Percentiles rank a stretch among this genome's conserved stretches.
phyloP scores from a whole-genome alignment of 1,284 basidiomycete species.

The Austroboletus novae-zelandiae region DNA sequence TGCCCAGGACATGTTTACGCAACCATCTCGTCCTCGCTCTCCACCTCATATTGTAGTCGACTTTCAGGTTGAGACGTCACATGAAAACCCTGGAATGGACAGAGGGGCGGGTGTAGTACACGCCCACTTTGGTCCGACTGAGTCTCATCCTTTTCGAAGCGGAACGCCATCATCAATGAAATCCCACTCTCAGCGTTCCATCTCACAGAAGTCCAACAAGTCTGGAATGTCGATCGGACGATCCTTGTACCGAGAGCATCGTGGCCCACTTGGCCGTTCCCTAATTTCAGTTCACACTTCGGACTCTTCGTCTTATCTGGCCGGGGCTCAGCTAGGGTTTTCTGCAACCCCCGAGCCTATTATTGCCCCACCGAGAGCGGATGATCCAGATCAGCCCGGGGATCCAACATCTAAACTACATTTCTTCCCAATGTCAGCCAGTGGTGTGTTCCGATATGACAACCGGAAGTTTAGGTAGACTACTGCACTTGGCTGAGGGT shows the following conservation, averaged over 20 bases:
- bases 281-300: slow-evolving; percentile 1
- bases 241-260: slow-evolving; percentile 25
- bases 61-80: not conserved
- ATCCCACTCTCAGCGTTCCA: slow-evolving; percentile 12
- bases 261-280: slow-evolving; percentile 11
- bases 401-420: not conserved
- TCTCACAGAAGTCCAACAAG: slow-evolving; percentile 13
- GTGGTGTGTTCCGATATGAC: slow-evolving; percentile 16
- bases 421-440: slow-evolving; percentile 18
- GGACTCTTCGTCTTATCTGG: not conserved
- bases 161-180: slow-evolving; percentile 9
- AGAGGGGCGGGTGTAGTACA: not conserved
- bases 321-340: not conserved
- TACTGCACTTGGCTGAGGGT: not conserved
- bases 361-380: slow-evolving; percentile 6
- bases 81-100: not conserved
- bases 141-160: slow-evolving; percentile 3
- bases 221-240: slow-evolving; percentile 22
- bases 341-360: not conserved
- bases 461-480: slow-evolving; percentile 13
- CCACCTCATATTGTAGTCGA: not conserved
- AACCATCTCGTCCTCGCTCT: not conserved
- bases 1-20: not conserved
- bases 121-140: not conserved
- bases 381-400: slow-evolving; percentile 13